Evolutionary conservation across 2,329 filamentous ascomycete genomes (phyloP).

Genomic region (Sporothrix brunneoviolacea): DNA sequence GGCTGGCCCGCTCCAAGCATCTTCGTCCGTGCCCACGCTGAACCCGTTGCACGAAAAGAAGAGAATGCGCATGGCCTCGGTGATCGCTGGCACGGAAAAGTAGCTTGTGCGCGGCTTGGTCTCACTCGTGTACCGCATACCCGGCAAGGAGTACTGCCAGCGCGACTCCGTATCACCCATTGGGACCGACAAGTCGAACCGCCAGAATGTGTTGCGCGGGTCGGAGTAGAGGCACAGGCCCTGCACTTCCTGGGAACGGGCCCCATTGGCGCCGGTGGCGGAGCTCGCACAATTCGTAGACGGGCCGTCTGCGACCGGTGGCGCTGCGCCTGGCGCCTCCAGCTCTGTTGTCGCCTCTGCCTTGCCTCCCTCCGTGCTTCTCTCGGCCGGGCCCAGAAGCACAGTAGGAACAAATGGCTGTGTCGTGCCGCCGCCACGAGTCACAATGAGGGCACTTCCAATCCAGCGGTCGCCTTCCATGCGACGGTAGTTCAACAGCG

Average conservation of each 20-base stretch:
- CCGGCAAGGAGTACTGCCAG: constrained; percentile 72
- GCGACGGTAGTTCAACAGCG: constrained; percentile 69
- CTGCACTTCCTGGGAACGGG: constrained; percentile 35
- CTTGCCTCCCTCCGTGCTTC: too few relatives aligned
- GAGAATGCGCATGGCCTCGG: constrained; percentile 95
- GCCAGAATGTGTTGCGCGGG: constrained; percentile 77
- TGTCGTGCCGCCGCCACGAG: constrained; percentile 59
- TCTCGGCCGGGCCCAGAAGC: constrained; percentile 36
- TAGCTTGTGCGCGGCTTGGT: constrained; percentile 53
- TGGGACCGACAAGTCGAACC: constrained; percentile 75
- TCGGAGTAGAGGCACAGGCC: constrained; percentile 59
- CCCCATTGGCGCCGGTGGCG: neutral
- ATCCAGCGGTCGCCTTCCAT: constrained; percentile 68
- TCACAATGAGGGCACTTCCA: constrained; percentile 80
- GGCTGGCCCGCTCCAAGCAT: constrained; percentile 81
- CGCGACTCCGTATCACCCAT: constrained; percentile 62
- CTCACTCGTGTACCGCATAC: constrained; percentile 47
- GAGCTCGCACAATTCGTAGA: constrained; percentile 34
- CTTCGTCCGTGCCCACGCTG: constrained; percentile 76
- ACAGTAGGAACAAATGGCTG: constrained; percentile 55
- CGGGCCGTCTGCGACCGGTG: constrained; percentile 18
- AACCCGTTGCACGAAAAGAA: constrained; percentile 99
- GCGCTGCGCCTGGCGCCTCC: constrained; percentile 26
- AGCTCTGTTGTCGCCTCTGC: too few relatives aligned
- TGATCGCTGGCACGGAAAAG: constrained; percentile 79